These are phyloP conservation scores for Wickerhamiella occidentalis DNA, from an alignment of 805 yeast genomes.

Conservation along the genomic window DNA sequence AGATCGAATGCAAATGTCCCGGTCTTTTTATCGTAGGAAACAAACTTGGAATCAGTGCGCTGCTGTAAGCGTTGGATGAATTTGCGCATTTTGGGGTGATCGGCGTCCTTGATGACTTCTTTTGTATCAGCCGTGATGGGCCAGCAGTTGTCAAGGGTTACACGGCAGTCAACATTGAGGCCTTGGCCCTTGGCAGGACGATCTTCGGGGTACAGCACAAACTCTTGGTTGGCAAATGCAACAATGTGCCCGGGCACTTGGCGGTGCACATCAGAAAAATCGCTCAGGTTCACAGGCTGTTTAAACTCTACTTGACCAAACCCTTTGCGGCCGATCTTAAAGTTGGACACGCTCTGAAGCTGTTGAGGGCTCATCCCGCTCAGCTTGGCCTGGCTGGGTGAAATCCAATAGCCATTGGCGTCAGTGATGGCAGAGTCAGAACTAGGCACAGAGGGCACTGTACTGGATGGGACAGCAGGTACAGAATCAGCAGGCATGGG, in stretches of 20 bases:
- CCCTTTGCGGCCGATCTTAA: slow-evolving; percentile 67
- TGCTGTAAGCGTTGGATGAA: slow-evolving; percentile 49
- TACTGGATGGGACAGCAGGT: background rate
- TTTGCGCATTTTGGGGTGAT: slow-evolving; percentile 55
- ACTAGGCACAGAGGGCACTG: slow-evolving; percentile 5
- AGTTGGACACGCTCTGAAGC: slow-evolving; percentile 47
- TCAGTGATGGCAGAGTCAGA: slow-evolving; percentile 38
- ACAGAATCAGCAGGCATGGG: background rate
- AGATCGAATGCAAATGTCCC: slow-evolving; percentile 32
- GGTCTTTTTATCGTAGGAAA: slow-evolving; percentile 61
- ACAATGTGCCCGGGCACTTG: slow-evolving; percentile 57
- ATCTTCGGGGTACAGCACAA: slow-evolving; percentile 63
- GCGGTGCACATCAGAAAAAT: slow-evolving; percentile 42
- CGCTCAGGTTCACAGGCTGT: slow-evolving; percentile 72
- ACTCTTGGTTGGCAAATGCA: slow-evolving; percentile 45
- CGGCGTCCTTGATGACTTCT: slow-evolving; percentile 63
- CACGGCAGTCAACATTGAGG: slow-evolving; percentile 59
- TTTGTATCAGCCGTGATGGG: slow-evolving; percentile 65
- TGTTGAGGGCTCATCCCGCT: slow-evolving; percentile 48
- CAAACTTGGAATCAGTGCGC: slow-evolving; percentile 48
- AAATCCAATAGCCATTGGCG: slow-evolving; percentile 75
- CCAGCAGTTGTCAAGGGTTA: slow-evolving; percentile 67
- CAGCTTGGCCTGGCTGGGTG: slow-evolving; percentile 61
- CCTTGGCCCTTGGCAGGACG: slow-evolving; percentile 72
- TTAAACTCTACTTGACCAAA: slow-evolving; percentile 68